Evolutionary conservation across 768 basidiomycete genomes (phyloP), one percentile per base, ranked within the genome.

Genomic region (Hypholoma fasciculare): DNA sequence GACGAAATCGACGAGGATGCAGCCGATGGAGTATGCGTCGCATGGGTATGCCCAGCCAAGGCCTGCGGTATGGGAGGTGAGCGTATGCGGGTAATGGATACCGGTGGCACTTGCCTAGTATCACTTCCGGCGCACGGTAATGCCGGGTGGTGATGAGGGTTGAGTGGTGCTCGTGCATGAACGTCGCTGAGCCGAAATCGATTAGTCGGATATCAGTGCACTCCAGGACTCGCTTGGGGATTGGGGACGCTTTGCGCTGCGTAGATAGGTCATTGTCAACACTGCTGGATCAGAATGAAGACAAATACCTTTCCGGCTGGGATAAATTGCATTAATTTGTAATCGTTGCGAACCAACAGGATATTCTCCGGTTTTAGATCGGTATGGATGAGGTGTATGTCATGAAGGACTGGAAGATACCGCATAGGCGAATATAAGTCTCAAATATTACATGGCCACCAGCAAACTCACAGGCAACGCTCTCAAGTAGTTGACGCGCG

Each of bases 321-420:
- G 8, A 17, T 34, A 54, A 69, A 50, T 70, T 87, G 90, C 82
- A 84, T 76, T 26, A 81, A 76, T 66, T 80, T 82, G 74, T 83
- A 89, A 60, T 89, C 86, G 67, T 92, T 95, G 69, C 88, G 83
- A 16, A 96, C 94, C 50, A 99, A 85, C 23, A 99, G 81, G 52
- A 99, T 98, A 71, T 98, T 98, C 79, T 99, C 97, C 30, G 97
- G 97, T 74, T 99, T 99, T 53, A 99, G 82, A 79, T 99, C 97
- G 36, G 97, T 99, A 73, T 99, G 97, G 61, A 98, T 90, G 60
- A 98, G 80, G 65, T 89, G 87, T 49, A 95, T 81, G 60, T 92
- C 86, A 68, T 99, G 97, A 39, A 97, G 76, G 76, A 97, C 96
- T 98, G 44, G 57, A 36, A 58, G 9, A 39, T 54, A 56, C 61